Base-by-base conservation (phyloP, 805 yeast genomes). In the Isabelozyma gotoi region DNA sequence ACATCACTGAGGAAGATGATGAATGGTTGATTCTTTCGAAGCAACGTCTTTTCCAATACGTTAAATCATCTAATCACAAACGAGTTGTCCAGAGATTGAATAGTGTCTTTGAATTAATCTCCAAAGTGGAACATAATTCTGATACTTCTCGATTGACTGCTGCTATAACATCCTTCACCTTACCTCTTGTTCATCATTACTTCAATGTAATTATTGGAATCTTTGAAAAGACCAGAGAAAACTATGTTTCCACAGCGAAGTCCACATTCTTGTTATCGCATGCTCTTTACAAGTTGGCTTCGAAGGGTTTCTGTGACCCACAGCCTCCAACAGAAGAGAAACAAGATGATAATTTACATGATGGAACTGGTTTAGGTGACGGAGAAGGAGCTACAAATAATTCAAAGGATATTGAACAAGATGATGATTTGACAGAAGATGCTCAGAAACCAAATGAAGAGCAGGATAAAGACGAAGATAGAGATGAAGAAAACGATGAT, bases 301-400 rank as follows among this genome's bases (percentile, higher is more conserved):
- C 79, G 11, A 78, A 84, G 42, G 99, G 99, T 0, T 91, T 90
- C 77, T 94, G 99, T 59, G 80, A 95, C 2, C 99, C 99, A 10
- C 86, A 87, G 56, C 83, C 88, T 15, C 85, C 86, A 5, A 56
- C 77, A 12, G 85, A 83, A 43, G 80, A 83, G 44, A 81, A 80
- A 47, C 79, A 79, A 14, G 74, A 78, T 39, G 76, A 76, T 38
- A 76, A 85, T 41, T 60, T 84, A 45, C 85, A 85, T 34, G 94
- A 88, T 36, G 98, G 97, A 37, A 88, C 96, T 6, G 96, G 96
- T 6, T 68, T 88, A 16, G 99, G 99, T 29, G 94, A 92, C 55
- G 99, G 98, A 18, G 82, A 76, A 43, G 98, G 97, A 50, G 96
- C 86, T 2, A 75, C 81, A 19, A 84, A 86, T 54, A 80, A 85